phyloP scores from a whole-genome alignment of 768 basidiomycete genomes.

The Trichaptum fuscoviolaceum region DNA sequence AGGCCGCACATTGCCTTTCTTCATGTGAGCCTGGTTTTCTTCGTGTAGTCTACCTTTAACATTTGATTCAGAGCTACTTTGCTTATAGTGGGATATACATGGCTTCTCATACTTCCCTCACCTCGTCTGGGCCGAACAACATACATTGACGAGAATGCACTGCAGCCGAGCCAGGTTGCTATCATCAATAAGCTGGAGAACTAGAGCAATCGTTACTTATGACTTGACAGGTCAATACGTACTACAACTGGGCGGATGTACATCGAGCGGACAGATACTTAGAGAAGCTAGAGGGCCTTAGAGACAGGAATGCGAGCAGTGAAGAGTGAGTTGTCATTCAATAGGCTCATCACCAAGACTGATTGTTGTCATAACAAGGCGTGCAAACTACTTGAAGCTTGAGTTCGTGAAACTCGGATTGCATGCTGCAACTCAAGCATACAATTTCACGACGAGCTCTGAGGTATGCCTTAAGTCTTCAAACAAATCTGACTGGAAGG shows the following conservation, averaged over 20 bases:
- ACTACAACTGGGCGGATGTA: conserved; percentile 91
- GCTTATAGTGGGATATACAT: conserved; percentile 65
- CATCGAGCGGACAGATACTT: conserved; percentile 81
- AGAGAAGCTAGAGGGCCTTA: conserved; percentile 56
- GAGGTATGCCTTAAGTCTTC: conserved; percentile 16
- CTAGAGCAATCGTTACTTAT: not conserved
- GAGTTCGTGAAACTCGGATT: conserved; percentile 78
- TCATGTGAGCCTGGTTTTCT: conserved; percentile 16
- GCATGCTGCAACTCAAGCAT: conserved; percentile 61
- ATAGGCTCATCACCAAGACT: conserved; percentile 1
- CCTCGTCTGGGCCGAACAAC: conserved; percentile 57
- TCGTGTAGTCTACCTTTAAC: not conserved
- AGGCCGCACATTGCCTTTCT: conserved; percentile 25
- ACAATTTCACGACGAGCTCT: conserved; percentile 52
- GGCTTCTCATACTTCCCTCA: conserved; percentile 77
- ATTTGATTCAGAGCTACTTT: conserved; percentile 43
- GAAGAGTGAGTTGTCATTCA: conserved; percentile 51
- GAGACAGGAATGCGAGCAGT: conserved; percentile 58
- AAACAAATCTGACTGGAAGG: not conserved
- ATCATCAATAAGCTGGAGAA: conserved; percentile 7
- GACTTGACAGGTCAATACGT: conserved; percentile 69
- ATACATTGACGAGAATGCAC: conserved; percentile 93
- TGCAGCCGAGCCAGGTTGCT: conserved; percentile 84
- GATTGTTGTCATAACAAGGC: conserved; percentile 36
- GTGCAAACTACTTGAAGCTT: conserved; percentile 51